These are phyloP conservation scores for Termitomyces heimii DNA, from an alignment of 768 basidiomycete species.

Conservation along the genomic window DNA sequence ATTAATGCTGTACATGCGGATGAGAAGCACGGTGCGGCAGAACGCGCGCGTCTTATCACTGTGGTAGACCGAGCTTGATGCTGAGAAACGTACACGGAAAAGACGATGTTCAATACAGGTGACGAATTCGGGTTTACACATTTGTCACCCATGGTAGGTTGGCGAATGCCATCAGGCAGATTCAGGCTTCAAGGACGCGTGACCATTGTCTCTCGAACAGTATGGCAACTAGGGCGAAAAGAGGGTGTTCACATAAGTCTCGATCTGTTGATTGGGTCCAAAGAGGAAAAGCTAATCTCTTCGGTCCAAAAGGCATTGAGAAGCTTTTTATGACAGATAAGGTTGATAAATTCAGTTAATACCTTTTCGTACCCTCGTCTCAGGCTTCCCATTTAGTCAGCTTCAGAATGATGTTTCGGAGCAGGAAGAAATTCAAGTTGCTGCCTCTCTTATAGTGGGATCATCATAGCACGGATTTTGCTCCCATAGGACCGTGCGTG, in stretches of 20 bases:
- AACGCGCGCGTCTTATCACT: conserved; percentile 13
- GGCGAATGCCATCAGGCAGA: conserved; percentile 5
- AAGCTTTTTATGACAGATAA: conserved; percentile 7
- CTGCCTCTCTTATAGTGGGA: neutral
- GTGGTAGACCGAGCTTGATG: conserved; percentile 19
- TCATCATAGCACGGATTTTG: neutral
- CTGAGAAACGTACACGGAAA: conserved; percentile 18
- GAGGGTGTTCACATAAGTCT: conserved; percentile 18
- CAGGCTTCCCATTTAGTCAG: neutral
- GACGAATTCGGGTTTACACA: conserved; percentile 19
- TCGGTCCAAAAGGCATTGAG: conserved; percentile 11
- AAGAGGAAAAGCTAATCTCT: conserved; percentile 17
- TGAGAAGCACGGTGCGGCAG: conserved; percentile 4
- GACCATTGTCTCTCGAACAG: conserved; percentile 18
- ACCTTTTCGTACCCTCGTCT: neutral
- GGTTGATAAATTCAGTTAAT: neutral
- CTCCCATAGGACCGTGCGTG: neutral
- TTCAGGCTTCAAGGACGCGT: conserved; percentile 7
- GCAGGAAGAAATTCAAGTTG: neutral
- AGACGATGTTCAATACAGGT: conserved; percentile 18
- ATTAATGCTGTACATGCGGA: conserved; percentile 13
- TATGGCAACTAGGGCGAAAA: conserved; percentile 17
- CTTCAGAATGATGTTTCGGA: neutral
- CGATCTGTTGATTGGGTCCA: conserved; percentile 19
- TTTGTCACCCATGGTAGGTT: conserved; percentile 24